Percentiles rank a stretch among this genome's conserved stretches.
Conservation (phyloP, 306 rosid genomes). For the Medicago lupulina region DNA sequence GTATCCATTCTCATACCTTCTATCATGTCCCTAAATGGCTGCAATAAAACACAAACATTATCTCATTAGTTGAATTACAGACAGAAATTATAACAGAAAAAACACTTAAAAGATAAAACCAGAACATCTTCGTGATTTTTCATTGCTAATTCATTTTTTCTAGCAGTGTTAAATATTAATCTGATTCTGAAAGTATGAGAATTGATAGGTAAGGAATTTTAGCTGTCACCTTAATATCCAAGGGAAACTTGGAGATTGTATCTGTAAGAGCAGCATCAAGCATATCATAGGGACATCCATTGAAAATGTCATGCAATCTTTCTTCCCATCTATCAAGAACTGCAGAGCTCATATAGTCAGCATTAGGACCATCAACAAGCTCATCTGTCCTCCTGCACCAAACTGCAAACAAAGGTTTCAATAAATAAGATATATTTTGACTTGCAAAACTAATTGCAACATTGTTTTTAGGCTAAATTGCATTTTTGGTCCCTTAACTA, state of each 20-base stretch:
- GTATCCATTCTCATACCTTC: slow-evolving; percentile 95
- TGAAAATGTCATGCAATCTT: slow-evolving; percentile 70
- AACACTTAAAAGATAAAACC: not conserved
- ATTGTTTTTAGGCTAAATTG: too few species aligned
- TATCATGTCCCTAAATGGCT: slow-evolving; percentile 90
- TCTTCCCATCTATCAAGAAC: slow-evolving; percentile 96
- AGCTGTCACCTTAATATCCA: slow-evolving; percentile 72
- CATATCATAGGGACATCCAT: slow-evolving; percentile 80
- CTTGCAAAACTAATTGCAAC: not conserved
- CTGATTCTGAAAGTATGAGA: not conserved
- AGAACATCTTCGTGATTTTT: not conserved
- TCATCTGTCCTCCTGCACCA: slow-evolving; percentile 98
- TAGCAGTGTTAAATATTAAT: not conserved
- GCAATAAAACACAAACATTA: not conserved
- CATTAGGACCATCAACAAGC: slow-evolving; percentile 85
- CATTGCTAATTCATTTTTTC: not conserved
- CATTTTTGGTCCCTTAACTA: too few species aligned
- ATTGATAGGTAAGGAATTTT: not conserved
- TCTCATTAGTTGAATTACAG: not conserved
- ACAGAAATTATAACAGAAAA: not conserved
- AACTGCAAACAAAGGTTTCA: slow-evolving; percentile 53
- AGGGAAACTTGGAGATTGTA: slow-evolving; percentile 67
- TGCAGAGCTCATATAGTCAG: slow-evolving; percentile 63
- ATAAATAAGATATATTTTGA: not conserved
- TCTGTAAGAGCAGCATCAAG: slow-evolving; percentile 79